These are phyloP conservation scores for Lentinula aciculospora DNA, from an alignment of 768 basidiomycete genomes.

Conservation along the genomic window DNA sequence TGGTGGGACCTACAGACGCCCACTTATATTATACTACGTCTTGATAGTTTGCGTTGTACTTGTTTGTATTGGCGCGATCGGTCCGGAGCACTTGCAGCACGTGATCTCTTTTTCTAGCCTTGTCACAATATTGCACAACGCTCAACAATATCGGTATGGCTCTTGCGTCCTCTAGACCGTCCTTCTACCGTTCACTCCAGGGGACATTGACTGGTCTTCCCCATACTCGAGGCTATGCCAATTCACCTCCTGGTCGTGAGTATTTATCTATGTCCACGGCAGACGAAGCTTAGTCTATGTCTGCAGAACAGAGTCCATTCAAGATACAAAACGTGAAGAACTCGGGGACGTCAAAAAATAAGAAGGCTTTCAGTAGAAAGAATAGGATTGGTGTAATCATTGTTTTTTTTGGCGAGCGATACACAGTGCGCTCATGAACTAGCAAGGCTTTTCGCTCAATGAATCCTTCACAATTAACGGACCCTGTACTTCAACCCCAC, in stretches of 20 bases:
- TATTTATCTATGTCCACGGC: neutral
- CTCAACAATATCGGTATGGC: no score
- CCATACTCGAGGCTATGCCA: neutral
- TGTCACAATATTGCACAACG: no score
- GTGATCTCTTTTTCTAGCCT: no score
- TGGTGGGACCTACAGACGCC: neutral
- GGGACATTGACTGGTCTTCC: neutral
- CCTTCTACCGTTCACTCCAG: no score
- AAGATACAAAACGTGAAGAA: neutral
- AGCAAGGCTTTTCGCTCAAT: no score
- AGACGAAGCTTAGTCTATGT: neutral
- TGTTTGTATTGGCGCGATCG: no score
- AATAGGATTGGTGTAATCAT: slow-evolving; percentile 2
- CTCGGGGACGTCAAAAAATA: neutral
- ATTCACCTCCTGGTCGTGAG: slow-evolving; percentile 1
- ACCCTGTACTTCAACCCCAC: neutral
- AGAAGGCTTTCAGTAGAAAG: slow-evolving; percentile 6
- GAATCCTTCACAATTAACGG: neutral
- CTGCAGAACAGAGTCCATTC: neutral
- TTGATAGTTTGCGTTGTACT: neutral
- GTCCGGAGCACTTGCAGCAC: no score
- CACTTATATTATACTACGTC: neutral
- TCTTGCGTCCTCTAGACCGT: no score
- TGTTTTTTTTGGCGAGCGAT: no score
- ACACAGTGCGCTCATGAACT: neutral